Evolutionary conservation across 306 rosid species (phyloP).

Genomic region (Trifolium repens): DNA sequence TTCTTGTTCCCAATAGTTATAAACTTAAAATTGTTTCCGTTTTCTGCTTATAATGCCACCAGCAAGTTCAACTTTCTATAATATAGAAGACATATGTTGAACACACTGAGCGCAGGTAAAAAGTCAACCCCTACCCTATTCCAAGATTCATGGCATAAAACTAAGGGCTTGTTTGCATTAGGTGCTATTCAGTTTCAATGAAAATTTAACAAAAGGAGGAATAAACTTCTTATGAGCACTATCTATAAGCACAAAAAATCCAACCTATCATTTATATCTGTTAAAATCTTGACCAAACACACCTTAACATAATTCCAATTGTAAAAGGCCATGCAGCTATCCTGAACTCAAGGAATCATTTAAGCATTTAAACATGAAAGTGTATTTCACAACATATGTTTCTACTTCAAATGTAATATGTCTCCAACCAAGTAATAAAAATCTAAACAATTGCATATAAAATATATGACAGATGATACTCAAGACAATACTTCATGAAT

Average conservation of each 20-base stretch:
- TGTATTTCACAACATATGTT: background rate
- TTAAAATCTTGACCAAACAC: constrained; percentile 9
- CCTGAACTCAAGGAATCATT: constrained; percentile 17
- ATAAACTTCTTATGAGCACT: constrained; percentile 10
- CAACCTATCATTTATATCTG: background rate
- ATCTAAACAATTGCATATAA: background rate
- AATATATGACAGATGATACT: background rate
- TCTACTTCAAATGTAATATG: too few relatives aligned
- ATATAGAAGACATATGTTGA: background rate
- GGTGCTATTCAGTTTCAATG: background rate
- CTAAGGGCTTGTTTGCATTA: background rate
- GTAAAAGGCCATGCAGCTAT: constrained; percentile 6
- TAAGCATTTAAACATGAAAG: constrained; percentile 6
- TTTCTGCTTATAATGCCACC: background rate
- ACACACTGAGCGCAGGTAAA: constrained; percentile 9
- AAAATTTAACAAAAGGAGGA: background rate
- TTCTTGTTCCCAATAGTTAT: background rate
- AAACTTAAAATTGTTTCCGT: background rate
- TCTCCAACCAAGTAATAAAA: too few relatives aligned
- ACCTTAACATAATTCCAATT: background rate
- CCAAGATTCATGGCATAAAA: constrained; percentile 8
- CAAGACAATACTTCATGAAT: background rate
- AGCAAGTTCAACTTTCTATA: constrained; percentile 18
- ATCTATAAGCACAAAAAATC: constrained; percentile 14
- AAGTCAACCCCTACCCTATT: background rate